phyloP scores from a whole-genome alignment of 2,329 filamentous ascomycete genomes.

The Fusarium domesticum region DNA sequence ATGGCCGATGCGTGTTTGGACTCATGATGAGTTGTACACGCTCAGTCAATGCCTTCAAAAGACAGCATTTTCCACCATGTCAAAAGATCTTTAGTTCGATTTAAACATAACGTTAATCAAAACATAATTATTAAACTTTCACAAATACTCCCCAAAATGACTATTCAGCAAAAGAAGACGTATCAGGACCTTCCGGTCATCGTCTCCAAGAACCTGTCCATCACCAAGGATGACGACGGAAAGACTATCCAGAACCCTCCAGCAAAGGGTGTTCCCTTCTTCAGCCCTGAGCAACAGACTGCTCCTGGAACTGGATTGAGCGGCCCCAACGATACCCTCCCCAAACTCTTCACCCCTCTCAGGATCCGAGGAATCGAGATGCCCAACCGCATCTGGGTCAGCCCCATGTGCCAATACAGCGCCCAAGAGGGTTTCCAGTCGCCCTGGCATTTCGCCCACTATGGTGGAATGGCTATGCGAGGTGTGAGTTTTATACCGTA shows the following conservation, averaged over 20 bases:
- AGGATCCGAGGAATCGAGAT: constrained; percentile 44
- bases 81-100: no score
- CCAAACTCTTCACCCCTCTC: constrained; percentile 45
- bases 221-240: neutral
- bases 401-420: constrained; percentile 47
- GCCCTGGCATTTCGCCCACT: constrained; percentile 67
- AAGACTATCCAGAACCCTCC: constrained; percentile 23
- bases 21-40: neutral
- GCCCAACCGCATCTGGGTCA: constrained; percentile 44
- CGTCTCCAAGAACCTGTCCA: neutral
- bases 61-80: no score
- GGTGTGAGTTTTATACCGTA: constrained; percentile 35
- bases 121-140: neutral
- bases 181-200: neutral
- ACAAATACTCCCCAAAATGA: neutral
- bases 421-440: constrained; percentile 55
- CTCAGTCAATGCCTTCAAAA: neutral
- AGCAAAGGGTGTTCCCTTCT: constrained; percentile 40
- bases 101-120: no score
- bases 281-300: constrained; percentile 44
- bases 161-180: neutral
- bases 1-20: neutral
- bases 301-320: constrained; percentile 45
- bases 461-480: constrained; percentile 69
- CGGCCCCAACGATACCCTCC: constrained; percentile 14